Evolutionary conservation across 768 basidiomycete genomes (phyloP).

Genomic region (Russula lepida): DNA sequence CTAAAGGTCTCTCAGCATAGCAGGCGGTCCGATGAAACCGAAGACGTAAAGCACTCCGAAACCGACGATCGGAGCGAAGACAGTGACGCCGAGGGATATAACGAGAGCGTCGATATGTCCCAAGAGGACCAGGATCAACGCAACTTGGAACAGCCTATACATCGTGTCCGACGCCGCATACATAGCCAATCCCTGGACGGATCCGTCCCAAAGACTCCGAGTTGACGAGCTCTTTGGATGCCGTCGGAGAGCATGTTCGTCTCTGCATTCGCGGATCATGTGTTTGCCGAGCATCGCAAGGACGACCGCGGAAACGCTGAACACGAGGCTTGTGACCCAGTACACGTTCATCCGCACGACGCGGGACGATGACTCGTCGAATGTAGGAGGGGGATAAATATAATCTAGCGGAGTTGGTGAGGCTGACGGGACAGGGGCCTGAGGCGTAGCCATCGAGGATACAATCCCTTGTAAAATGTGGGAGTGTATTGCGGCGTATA

Average conservation of each 20-base stretch:
- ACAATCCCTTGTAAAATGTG: neutral
- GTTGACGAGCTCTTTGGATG: neutral
- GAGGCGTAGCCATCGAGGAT: neutral
- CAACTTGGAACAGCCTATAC: neutral
- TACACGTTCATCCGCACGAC: neutral
- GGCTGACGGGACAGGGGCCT: neutral
- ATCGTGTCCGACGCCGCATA: neutral
- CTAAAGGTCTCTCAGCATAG: neutral
- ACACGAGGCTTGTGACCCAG: neutral
- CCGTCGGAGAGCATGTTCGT: neutral
- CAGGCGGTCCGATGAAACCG: neutral
- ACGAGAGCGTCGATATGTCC: neutral
- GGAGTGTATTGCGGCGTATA: neutral
- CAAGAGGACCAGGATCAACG: neutral
- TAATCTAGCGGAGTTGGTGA: neutral
- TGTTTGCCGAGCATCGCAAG: neutral
- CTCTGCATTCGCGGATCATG: neutral
- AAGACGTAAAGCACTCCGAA: neutral
- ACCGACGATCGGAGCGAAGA: neutral
- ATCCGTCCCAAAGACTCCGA: neutral
- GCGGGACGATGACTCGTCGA: neutral
- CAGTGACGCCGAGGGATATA: neutral
- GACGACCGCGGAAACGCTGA: neutral
- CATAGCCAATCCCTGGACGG: no score
- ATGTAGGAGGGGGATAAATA: no score